These are phyloP conservation scores for Raffaelea albimanens DNA, from an alignment of 2,329 filamentous ascomycete genomes.

Conservation along the genomic window DNA sequence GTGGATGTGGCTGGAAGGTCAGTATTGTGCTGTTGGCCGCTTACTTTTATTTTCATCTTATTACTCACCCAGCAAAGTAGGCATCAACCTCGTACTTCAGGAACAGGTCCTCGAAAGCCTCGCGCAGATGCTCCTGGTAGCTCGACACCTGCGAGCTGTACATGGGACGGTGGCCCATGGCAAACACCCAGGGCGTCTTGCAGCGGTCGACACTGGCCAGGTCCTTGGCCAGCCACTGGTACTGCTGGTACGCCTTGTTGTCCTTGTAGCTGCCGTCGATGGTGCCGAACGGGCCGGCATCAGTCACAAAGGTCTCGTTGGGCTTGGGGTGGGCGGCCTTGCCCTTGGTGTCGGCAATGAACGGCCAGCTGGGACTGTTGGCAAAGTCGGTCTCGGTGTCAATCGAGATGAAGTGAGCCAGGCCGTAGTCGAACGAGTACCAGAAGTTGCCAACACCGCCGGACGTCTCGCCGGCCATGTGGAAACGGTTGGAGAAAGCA, in stretches of 20 bases:
- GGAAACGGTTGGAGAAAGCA: conserved; percentile 40
- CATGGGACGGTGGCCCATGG: conserved; percentile 14
- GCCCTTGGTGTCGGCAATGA: conserved; percentile 30
- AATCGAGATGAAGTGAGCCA: conserved; percentile 40
- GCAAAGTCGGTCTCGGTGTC: conserved; percentile 38
- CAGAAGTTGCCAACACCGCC: conserved; percentile 38
- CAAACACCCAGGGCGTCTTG: conserved; percentile 16
- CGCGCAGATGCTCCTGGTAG: conserved; percentile 32
- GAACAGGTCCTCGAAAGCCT: conserved; percentile 34
- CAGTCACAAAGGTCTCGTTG: conserved; percentile 34
- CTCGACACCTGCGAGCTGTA: conserved; percentile 20
- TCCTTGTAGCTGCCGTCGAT: conserved; percentile 28
- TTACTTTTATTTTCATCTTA: too few relatives aligned
- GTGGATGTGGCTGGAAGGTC: conserved; percentile 18
- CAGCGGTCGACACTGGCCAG: conserved; percentile 14
- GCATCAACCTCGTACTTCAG: conserved; percentile 35
- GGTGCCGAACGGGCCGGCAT: conserved; percentile 37
- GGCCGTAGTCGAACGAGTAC: conserved; percentile 45
- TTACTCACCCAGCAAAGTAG: conserved; percentile 22
- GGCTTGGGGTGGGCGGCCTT: conserved; percentile 29
- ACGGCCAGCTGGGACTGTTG: conserved; percentile 34
- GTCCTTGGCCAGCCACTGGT: conserved; percentile 17
- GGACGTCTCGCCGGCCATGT: conserved; percentile 37
- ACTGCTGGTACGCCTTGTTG: conserved; percentile 34
- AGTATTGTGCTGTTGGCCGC: too few relatives aligned